Conservation (phyloP, 2,329 filamentous ascomycete genomes). For the Ceratocystis papillata region DNA sequence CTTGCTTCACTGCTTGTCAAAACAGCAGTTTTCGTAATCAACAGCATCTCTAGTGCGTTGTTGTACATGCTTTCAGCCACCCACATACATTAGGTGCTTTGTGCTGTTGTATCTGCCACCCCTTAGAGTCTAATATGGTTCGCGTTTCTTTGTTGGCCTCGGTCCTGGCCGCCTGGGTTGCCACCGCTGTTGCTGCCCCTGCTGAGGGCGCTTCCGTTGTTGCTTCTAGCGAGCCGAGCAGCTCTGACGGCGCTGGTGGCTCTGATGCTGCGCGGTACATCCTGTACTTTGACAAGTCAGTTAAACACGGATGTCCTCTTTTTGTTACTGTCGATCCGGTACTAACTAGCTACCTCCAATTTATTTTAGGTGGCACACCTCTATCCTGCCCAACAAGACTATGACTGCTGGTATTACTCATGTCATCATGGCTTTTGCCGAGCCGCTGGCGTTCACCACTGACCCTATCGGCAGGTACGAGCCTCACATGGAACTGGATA, state of each 20-base stretch:
- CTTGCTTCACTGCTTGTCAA: background rate
- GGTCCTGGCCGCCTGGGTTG: background rate
- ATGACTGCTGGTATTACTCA: conserved; percentile 37
- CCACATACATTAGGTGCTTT: background rate
- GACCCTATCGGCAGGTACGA: conserved; percentile 35
- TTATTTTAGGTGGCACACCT: background rate
- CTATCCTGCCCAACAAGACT: background rate
- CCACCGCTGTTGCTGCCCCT: background rate
- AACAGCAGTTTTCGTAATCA: background rate
- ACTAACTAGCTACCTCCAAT: background rate
- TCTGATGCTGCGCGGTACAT: background rate
- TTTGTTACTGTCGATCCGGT: background rate
- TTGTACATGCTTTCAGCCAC: background rate
- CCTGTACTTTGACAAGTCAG: conserved; percentile 3
- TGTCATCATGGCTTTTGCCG: conserved; percentile 49
- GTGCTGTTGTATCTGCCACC: background rate
- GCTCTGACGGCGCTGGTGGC: background rate
- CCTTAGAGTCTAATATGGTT: background rate
- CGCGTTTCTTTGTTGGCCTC: background rate
- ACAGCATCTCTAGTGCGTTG: background rate
- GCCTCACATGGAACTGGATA: conserved; percentile 42
- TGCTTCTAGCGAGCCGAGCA: background rate
- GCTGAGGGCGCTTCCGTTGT: background rate
- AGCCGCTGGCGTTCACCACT: conserved; percentile 41
- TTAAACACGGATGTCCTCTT: background rate